Evolutionary conservation across 2,329 filamentous ascomycete species (phyloP), one percentile per base, ranked within the genome.

Genomic region (Grosmannia penicillata): DNA sequence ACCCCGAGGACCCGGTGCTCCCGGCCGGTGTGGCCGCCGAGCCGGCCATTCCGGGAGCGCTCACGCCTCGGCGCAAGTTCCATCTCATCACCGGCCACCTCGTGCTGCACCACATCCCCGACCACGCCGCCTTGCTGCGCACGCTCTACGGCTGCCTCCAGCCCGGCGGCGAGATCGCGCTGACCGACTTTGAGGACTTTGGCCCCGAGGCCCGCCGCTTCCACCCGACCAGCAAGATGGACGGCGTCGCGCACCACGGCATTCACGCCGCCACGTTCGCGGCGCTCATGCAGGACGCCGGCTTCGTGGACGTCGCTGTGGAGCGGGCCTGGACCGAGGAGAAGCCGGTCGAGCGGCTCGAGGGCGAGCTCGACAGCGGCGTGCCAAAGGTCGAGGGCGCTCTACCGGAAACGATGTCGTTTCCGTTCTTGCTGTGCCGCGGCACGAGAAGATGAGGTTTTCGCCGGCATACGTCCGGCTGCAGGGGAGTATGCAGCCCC

Each of bases 181-280:
- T 75, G 45, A 75, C 70, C 2, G 71, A 75, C 47, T 75, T 67
- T 48, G 68, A 75, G 48, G 63, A 74, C 44, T 67, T 65, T 49
- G 70, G 70, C 0, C 61, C 62, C 0, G 63, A 64, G 31, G 66
- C 68, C 2, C 55, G 62, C 24, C 53, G 52, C 34, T 75, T 74
- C 46, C 70, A 75, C 51, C 62, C 70, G 0, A 54, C 60, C 46
- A 48, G 48, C 18, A 71, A 69, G 51, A 62, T 72, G 58, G 57
- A 57, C 0, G 68, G 68, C 2, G 70, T 74, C 2, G 66, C 71
- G 52, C 52, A 66, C 36, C 68, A 74, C 49, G 70, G 70, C 2
- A 63, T 74, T 27, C 49, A 54, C 21, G 52, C 54, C 23, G 47
- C 45, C 1, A 61, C 60, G 41, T 60, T 68, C 29, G 54, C 54